Evolutionary conservation across 768 basidiomycete genomes (phyloP), one percentile per base, ranked within the genome.

Genomic region (Psilocybe subaeruginosa): DNA sequence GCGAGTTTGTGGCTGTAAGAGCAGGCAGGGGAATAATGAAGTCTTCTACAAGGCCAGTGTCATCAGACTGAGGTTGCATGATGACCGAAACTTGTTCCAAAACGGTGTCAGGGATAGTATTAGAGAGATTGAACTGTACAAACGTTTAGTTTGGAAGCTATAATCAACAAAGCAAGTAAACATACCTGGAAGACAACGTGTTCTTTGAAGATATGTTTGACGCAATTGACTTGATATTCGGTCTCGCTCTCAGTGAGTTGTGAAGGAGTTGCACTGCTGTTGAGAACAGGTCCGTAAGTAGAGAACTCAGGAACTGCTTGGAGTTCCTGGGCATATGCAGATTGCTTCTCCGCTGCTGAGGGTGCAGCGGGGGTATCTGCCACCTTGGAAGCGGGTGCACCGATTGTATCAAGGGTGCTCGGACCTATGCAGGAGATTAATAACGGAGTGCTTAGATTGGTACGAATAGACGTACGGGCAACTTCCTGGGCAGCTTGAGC

Each of bases 191-290:
- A 99, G 45, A 99, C 96, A 61, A 99, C 74, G 71, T 98, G 93
- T 62, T 95, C 93, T 72, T 88, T 89, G 85, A 95, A 99, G 60
- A 98, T 86, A 74, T 99, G 97, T 78, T 98, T 99, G 75, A 97
- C 93, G 67, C 93, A 93, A 8, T 91, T 88, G 50, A 98, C 97
- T 70, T 97, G 95, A 72, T 99, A 99, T 77, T 99, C 97, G 3
- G 95, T 99, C 77, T 98, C 97, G 69, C 86, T 91, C 77, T 99
- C 97, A 12, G 97, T 99, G 60, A 99, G 87, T 64, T 90, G 92
- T 23, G 83, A 77, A 9, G 91, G 88, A 66, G 88, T 92, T 39
- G 83, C 64, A 64, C 87, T 92, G 82, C 94, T 98, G 76, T 90
- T 94, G 70, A 96, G 81, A 54, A 97, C 86, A 52, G 90, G 74